Evolutionary conservation across 139 green algal genomes (phyloP).

Genomic region (Chlorella vulgaris): DNA sequence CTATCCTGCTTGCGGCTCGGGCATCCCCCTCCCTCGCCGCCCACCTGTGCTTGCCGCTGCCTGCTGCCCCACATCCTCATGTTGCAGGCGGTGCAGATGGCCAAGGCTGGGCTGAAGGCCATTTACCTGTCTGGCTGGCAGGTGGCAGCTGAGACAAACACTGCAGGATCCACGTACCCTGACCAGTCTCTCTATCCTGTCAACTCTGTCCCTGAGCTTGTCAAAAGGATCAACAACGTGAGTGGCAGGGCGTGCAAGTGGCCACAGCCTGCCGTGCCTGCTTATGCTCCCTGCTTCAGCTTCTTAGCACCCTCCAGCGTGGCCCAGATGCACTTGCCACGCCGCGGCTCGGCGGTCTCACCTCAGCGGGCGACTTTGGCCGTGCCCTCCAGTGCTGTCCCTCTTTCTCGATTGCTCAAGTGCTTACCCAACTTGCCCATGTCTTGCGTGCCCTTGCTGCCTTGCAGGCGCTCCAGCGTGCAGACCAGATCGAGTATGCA

Average conservation of each 20-base stretch:
- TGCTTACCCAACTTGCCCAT: neutral
- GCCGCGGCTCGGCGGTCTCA: no score
- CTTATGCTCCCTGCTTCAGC: no score
- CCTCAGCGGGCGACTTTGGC: no score
- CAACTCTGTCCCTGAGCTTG: slow-evolving; percentile 74
- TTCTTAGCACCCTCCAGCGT: no score
- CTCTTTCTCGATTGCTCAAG: no score
- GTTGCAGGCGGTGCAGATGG: slow-evolving; percentile 50
- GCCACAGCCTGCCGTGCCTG: neutral
- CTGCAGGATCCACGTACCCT: slow-evolving; percentile 74
- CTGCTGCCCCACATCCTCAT: neutral
- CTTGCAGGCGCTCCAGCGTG: slow-evolving; percentile 52
- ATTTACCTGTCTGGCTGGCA: slow-evolving; percentile 94
- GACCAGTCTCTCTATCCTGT: slow-evolving; percentile 85
- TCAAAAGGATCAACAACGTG: slow-evolving; percentile 81
- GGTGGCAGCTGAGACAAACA: slow-evolving; percentile 82
- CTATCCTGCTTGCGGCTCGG: neutral
- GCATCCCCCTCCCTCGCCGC: neutral
- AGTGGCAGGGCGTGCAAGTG: neutral
- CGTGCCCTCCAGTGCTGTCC: no score
- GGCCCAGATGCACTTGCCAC: no score
- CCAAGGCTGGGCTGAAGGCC: slow-evolving; percentile 79
- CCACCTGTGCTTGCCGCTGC: neutral
- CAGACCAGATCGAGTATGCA: slow-evolving; percentile 80
- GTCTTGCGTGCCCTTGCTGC: neutral